Evolutionary conservation across 2,329 filamentous ascomycete species (phyloP), one percentile per base, ranked within the genome.

Genomic region (Nemania sp.): DNA sequence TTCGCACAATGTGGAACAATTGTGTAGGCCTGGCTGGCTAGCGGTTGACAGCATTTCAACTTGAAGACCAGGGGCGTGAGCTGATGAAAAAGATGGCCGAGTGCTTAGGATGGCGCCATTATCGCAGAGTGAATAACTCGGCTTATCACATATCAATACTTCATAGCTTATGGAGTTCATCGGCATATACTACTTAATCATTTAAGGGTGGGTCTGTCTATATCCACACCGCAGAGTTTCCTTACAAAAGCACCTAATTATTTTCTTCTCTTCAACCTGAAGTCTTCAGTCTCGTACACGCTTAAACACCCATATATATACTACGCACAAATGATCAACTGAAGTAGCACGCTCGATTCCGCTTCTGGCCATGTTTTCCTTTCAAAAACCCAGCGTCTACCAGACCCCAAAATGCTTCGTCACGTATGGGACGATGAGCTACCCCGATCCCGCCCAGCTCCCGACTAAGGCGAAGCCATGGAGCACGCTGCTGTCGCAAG

Each of bases 391-490:
- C 1, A 80, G 79, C 2, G 74, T 83, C 50, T 83, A 85, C 64
- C 82, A 84, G 68, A 72, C 78, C 40, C 79, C 85, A 56, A 95
- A 90, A 81, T 93, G 90, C 75, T 89, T 85, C 74, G 87, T 91
- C 65, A 90, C 88, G 0, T 85, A 90, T 69, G 87, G 87, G 42
- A 79, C 80, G 12, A 84, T 94, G 73, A 79, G 81, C 32, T 89
- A 91, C 76, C 79, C 94, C 46, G 87, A 96, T 73, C 81, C 86
- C 5, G 82, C 84, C 59, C 89, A 92, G 69, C 82, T 85, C 32
- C 89, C 92, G 1, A 80, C 79, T 5, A 93, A 90, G 71, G 88
- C 86, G 69, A 87, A 90, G 68, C 93, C 92, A 2, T 97, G 94
- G 81, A 82, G 85, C 0, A 81, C 86, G 0, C 83, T 97, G 64